These are phyloP conservation scores for Earliella scabrosa DNA, from an alignment of 1,284 basidiomycete genomes.

Conservation along the genomic window DNA sequence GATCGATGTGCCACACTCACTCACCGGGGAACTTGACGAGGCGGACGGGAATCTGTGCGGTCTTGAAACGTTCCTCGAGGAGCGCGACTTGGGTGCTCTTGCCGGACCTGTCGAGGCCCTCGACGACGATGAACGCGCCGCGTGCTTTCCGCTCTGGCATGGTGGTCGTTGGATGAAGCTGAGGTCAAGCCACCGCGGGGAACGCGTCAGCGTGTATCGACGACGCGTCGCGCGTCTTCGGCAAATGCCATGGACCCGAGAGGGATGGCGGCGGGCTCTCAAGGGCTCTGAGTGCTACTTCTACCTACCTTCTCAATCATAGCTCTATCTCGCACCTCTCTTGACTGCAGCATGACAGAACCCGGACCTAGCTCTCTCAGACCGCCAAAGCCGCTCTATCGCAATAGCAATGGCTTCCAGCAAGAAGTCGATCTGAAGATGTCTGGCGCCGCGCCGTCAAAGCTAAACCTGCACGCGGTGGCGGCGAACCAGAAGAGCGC, in stretches of 20 bases:
- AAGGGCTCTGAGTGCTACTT: no score
- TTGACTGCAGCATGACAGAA: not conserved
- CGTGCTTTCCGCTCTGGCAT: slow-evolving; percentile 59
- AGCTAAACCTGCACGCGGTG: slow-evolving; percentile 22
- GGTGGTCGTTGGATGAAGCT: no score
- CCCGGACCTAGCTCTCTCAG: not conserved
- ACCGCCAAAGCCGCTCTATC: slow-evolving; percentile 15
- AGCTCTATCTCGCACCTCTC: no score
- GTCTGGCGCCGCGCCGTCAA: slow-evolving; percentile 13
- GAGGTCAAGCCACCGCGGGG: no score
- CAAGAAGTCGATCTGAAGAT: slow-evolving; percentile 17
- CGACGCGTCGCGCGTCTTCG: no score
- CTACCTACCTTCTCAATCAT: no score
- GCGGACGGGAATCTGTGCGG: slow-evolving; percentile 46
- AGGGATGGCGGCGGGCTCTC: no score
- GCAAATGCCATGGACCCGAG: no score
- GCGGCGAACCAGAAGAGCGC: slow-evolving; percentile 1
- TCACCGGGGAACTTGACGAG: slow-evolving; percentile 89
- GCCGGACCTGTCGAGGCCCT: slow-evolving; percentile 93
- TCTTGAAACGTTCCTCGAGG: slow-evolving; percentile 57
- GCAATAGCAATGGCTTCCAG: slow-evolving; percentile 24
- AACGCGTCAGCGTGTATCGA: no score
- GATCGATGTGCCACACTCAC: no score
- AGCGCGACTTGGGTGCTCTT: slow-evolving; percentile 85
- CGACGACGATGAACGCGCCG: slow-evolving; percentile 89